Evolutionary conservation across 352 stramenopile genomes (phyloP).

Genomic region (Globisporangium heterothallicum): DNA sequence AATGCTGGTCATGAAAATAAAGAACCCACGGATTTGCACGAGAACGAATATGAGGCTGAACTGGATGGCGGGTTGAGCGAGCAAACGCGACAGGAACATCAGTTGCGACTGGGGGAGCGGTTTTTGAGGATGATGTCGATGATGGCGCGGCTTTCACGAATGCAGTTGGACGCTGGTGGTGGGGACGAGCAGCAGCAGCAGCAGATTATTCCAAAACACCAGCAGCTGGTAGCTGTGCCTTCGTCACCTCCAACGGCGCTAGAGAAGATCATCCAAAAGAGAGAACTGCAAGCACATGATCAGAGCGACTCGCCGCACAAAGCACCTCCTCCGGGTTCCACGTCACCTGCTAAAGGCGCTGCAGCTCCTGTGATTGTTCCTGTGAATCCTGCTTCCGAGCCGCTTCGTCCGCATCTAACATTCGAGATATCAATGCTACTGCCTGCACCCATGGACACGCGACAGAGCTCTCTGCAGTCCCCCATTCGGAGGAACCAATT

Average conservation of each 20-base stretch:
- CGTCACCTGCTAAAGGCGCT: constrained; percentile 6
- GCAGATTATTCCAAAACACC: not conserved
- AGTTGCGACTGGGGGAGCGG: constrained; percentile 40
- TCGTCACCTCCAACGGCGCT: not conserved
- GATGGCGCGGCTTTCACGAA: constrained; percentile 32
- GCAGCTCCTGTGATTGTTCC: not conserved
- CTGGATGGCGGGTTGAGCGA: not conserved
- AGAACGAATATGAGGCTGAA: not conserved
- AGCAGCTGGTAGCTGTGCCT: too few relatives aligned
- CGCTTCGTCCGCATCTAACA: constrained; percentile 43
- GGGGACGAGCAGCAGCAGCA: not conserved
- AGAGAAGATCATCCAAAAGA: constrained; percentile 4
- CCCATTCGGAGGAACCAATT: constrained; percentile 39
- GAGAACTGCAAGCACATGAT: not conserved
- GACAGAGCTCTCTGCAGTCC: constrained; percentile 46
- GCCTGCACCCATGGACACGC: constrained; percentile 35
- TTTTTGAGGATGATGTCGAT: constrained; percentile 57
- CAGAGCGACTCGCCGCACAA: constrained; percentile 9
- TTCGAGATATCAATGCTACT: constrained; percentile 65
- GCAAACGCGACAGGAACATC: constrained; percentile 6
- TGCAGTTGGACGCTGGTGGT: constrained; percentile 6
- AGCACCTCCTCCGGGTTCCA: not conserved
- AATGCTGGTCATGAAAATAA: too few relatives aligned
- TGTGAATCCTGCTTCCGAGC: constrained; percentile 25
- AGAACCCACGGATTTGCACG: too few relatives aligned